Conservation (phyloP, 1,139 yeast genomes). For the Pichia sp. region DNA sequence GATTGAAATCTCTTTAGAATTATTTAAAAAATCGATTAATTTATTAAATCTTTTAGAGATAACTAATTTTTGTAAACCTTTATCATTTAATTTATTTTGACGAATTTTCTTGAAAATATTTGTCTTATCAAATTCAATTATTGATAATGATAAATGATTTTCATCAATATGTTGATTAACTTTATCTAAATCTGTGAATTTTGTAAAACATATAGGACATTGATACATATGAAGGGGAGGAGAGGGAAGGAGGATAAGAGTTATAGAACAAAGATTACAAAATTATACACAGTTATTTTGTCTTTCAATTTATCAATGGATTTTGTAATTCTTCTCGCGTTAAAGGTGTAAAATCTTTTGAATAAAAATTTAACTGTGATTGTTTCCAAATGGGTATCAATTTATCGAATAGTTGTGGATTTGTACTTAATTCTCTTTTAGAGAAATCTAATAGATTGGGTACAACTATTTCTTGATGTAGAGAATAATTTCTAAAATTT, state of each 20-base stretch:
- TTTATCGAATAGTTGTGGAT: constrained; percentile 19
- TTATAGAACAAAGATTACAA: not conserved
- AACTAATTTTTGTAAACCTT: constrained; percentile 45
- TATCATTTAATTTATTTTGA: constrained; percentile 33
- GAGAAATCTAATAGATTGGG: constrained; percentile 27
- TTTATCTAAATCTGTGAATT: constrained; percentile 49
- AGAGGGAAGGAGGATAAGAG: not conserved
- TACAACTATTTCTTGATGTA: constrained; percentile 17
- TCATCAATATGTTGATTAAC: constrained; percentile 71
- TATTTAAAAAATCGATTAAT: constrained; percentile 14
- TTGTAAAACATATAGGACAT: constrained; percentile 70
- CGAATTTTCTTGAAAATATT: constrained; percentile 37
- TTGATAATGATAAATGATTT: constrained; percentile 35
- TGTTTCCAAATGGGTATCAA: constrained; percentile 28
- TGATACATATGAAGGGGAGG: not conserved
- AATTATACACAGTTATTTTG: not conserved
- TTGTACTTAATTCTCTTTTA: constrained; percentile 25
- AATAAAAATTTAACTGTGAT: constrained; percentile 15
- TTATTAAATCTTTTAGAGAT: constrained; percentile 59
- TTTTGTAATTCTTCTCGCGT: constrained; percentile 24
- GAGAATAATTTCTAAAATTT: constrained; percentile 23
- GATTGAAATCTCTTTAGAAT: not conserved
- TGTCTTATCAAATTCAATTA: constrained; percentile 37
- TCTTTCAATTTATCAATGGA: constrained; percentile 13
- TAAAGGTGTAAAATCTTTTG: constrained; percentile 20